Evolutionary conservation across 768 basidiomycete genomes (phyloP), one percentile per base, ranked within the genome.

Genomic region (Mycena vitilis): DNA sequence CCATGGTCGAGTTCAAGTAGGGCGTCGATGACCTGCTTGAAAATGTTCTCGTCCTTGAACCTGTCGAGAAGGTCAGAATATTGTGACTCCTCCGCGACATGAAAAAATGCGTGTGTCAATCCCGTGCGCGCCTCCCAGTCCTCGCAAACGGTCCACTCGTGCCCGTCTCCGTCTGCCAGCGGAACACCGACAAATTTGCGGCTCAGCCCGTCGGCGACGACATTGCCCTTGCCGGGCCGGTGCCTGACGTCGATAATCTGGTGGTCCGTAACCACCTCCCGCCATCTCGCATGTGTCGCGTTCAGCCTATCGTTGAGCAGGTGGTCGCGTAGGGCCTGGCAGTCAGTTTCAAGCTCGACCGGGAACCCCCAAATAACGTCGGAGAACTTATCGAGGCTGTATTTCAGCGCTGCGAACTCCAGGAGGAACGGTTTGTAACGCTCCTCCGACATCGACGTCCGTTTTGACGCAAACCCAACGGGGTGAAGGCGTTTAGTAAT

Each of bases 371-470:
- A 80, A 10, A 38, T 73, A 63, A 16, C 67, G 45, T 40, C 73
- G 58, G 48, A 65, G 66, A 76, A 56, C 74, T 75, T 65, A 45
- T 65, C 59, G 75, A 73, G 15, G 75, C 77, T 16, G 45, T 55
- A 64, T 18, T 64, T 64, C 30, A 64, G 63, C 18, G 63, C 63
- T 4, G 79, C 79, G 52, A 81, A 79, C 58, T 81, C 78, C 10
- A 78, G 73, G 8, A 79, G 60, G 66, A 75, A 81, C 1, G 77
- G 79, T 55, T 74, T 73, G 66, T 80, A 81, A 6, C 60, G 63
- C 40, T 75, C 75, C 63, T 80, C n/a, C n/a, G n/a, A n/a, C n/a
- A n/a, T n/a, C n/a, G n/a, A n/a, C n/a, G n/a, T n/a, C n/a, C n/a
- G n/a, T n/a, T n/a, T n/a, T n/a, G n/a, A n/a, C n/a, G n/a, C n/a